Conservation (phyloP, 495 filamentous ascomycete genomes). For the Trichoderma reesei region DNA sequence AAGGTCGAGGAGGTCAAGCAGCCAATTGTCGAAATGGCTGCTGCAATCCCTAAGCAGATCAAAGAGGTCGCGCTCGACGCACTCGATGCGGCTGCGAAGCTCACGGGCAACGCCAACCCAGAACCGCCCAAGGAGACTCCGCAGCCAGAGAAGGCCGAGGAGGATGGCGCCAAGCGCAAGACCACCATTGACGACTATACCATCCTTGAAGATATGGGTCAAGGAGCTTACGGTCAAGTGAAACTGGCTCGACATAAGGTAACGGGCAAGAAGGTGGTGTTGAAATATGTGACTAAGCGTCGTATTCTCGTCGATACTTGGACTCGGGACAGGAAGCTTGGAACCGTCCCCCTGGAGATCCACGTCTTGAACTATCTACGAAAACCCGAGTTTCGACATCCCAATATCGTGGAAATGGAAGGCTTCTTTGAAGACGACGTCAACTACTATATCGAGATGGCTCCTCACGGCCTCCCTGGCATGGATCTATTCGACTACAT, state of each 20-base stretch:
- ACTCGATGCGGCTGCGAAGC: conserved; percentile 34
- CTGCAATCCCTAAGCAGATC: conserved; percentile 65
- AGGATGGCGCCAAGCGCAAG: conserved; percentile 37
- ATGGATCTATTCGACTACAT: conserved; percentile 99
- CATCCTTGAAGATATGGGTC: conserved; percentile 96
- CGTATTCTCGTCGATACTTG: conserved; percentile 97
- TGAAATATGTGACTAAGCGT: conserved; percentile 97
- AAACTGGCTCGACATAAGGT: conserved; percentile 89
- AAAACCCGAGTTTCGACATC: conserved; percentile 75
- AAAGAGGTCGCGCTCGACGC: conserved; percentile 55
- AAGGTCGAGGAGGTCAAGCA: conserved; percentile 20
- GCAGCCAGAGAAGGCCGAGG: conserved; percentile 21
- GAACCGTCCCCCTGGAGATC: conserved; percentile 96
- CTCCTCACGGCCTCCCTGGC: conserved; percentile 87
- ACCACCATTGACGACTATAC: conserved; percentile 84
- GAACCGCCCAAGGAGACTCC: conserved; percentile 19
- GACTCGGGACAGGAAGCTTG: conserved; percentile 87
- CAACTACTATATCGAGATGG: conserved; percentile 99
- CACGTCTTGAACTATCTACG: conserved; percentile 93
- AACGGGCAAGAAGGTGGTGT: conserved; percentile 71
- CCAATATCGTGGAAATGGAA: conserved; percentile 97
- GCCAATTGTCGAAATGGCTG: conserved; percentile 30
- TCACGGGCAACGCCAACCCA: conserved; percentile 30
- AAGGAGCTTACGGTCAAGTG: conserved; percentile 95
- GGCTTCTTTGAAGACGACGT: conserved; percentile 97